A percentile compares a stretch with the other conserved stretches of the same genome.
Evolutionary conservation across 768 basidiomycete genomes (phyloP).

Genomic region (Symmetrospora coprosmae): DNA sequence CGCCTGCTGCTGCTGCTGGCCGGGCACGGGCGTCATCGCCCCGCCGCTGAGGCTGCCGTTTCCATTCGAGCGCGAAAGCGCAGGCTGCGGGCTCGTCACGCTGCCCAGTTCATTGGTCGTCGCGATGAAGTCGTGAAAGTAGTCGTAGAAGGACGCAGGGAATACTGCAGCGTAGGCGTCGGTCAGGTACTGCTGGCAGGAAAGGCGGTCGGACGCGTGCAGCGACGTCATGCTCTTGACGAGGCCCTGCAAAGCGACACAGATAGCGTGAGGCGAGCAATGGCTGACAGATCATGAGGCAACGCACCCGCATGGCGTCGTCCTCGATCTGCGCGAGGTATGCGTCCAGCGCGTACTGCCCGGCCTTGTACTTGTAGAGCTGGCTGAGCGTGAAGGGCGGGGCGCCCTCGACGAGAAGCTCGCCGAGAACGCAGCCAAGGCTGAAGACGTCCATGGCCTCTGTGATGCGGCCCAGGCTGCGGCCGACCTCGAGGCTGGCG

Average conservation of each 20-base stretch:
- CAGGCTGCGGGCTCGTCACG: not conserved
- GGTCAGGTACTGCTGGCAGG: constrained; percentile 65
- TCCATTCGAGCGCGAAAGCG: not conserved
- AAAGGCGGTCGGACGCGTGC: constrained; percentile 59
- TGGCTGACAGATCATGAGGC: not conserved
- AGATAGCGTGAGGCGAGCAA: too few species aligned
- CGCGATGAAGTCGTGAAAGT: constrained; percentile 75
- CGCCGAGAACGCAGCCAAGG: constrained; percentile 83
- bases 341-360: constrained; percentile 60
- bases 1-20: not conserved
- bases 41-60: not conserved
- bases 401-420: constrained; percentile 86
- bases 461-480: constrained; percentile 66
- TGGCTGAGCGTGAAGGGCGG: constrained; percentile 87
- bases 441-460: constrained; percentile 98
- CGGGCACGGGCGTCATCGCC: not conserved
- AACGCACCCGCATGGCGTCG: constrained; percentile 59
- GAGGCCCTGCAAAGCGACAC: constrained; percentile 55
- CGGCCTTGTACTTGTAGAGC: constrained; percentile 81
- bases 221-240: constrained; percentile 81
- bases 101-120: constrained; percentile 55
- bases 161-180: constrained; percentile 64
- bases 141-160: constrained; percentile 86
- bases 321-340: constrained; percentile 66
- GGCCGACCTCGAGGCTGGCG: constrained; percentile 45